Conservation (phyloP, 768 basidiomycete genomes). For the Tricholoma matsutake region DNA sequence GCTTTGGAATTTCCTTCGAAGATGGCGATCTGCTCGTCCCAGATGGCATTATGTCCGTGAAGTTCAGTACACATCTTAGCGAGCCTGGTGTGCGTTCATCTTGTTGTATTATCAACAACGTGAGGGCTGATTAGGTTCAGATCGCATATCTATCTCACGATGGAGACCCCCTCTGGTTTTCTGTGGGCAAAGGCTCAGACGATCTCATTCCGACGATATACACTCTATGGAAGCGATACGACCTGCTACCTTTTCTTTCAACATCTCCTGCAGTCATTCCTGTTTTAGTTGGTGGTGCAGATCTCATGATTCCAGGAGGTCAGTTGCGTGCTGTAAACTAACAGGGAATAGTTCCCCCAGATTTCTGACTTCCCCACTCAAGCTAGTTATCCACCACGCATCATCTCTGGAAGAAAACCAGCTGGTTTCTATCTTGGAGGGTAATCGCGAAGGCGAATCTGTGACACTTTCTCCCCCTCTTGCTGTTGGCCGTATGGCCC, state of each 20-base stretch:
- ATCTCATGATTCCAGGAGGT: conserved; percentile 89
- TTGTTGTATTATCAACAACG: neutral
- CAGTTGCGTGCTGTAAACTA: conserved; percentile 21
- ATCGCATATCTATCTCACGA: conserved; percentile 59
- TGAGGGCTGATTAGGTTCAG: conserved; percentile 33
- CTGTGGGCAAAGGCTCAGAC: conserved; percentile 61
- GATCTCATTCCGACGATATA: conserved; percentile 80
- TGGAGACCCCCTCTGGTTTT: conserved; percentile 80
- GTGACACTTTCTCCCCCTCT: conserved; percentile 53
- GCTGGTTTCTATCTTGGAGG: conserved; percentile 63
- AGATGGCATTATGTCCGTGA: conserved; percentile 65
- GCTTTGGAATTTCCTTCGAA: conserved; percentile 49
- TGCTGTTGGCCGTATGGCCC: conserved; percentile 73
- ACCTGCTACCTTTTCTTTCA: conserved; percentile 65
- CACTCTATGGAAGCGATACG: conserved; percentile 72
- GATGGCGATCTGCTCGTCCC: conserved; percentile 71
- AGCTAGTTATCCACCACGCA: conserved; percentile 59
- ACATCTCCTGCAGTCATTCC: conserved; percentile 73
- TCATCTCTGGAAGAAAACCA: conserved; percentile 41
- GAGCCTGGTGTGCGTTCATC: conserved; percentile 55
- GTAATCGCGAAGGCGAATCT: conserved; percentile 30
- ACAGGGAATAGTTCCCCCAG: neutral
- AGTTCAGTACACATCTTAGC: conserved; percentile 61
- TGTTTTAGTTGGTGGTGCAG: conserved; percentile 72
- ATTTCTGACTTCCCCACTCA: conserved; percentile 20